These are phyloP conservation scores for Chytridiales sp. DNA, from an alignment of 371 early-diverging fungal genomes.

Conservation along the genomic window DNA sequence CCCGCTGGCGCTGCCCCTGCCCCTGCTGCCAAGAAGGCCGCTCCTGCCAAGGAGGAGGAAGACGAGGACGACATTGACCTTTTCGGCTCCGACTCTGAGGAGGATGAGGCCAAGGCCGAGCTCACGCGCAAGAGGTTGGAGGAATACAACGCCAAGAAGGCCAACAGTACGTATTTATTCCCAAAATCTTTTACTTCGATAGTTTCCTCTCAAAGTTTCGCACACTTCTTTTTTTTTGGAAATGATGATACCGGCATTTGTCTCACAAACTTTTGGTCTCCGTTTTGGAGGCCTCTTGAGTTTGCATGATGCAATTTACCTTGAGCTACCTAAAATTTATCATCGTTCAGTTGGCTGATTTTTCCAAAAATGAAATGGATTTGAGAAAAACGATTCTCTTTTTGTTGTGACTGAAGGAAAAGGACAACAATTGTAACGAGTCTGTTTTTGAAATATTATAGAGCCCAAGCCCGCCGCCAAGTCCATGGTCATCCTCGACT, in stretches of 20 bases:
- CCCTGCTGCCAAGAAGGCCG: constrained; percentile 42
- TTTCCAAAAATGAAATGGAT: too few species aligned
- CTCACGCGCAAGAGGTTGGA: constrained; percentile 85
- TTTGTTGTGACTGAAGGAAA: too few species aligned
- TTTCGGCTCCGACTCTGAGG: constrained; percentile 92
- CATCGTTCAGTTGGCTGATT: too few species aligned
- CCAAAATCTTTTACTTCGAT: not conserved
- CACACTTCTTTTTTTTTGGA: not conserved
- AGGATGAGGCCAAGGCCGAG: constrained; percentile 88
- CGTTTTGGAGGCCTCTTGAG: constrained; percentile 19
- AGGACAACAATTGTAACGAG: too few species aligned
- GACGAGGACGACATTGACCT: constrained; percentile 94
- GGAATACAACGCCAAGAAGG: constrained; percentile 93
- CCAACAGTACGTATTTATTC: constrained; percentile 52
- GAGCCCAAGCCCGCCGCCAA: constrained; percentile 90
- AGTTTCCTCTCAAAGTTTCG: not conserved
- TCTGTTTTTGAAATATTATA: constrained; percentile 5
- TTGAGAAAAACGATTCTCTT: too few species aligned
- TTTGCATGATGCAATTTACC: constrained; percentile 22
- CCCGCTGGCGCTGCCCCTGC: constrained; percentile 51
- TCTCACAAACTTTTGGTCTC: constrained; percentile 23
- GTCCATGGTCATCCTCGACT: constrained; percentile 87
- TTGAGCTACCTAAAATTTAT: constrained; percentile 39
- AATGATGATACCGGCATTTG: constrained; percentile 44
- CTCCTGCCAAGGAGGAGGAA: constrained; percentile 61